These are phyloP conservation scores for Penicillium sp. DNA, from an alignment of 2,329 filamentous ascomycete genomes.

Conservation along the genomic window DNA sequence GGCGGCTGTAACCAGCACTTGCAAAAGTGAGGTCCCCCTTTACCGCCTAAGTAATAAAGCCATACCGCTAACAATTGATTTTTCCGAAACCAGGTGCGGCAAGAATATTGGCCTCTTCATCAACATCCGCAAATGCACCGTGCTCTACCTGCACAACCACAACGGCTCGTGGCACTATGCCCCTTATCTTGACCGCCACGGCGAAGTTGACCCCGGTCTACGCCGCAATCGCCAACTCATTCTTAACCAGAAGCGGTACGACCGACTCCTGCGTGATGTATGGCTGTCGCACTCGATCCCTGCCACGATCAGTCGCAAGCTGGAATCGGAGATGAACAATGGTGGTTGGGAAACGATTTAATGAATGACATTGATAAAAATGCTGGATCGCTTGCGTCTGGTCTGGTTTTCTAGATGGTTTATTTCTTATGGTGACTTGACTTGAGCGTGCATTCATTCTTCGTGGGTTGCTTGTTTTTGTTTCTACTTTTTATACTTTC, in stretches of 20 bases:
- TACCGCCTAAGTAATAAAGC: neutral
- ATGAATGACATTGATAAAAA: constrained; percentile 19
- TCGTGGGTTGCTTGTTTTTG: constrained; percentile 1
- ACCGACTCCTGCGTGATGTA: constrained; percentile 78
- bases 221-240: constrained; percentile 86
- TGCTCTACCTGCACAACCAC: constrained; percentile 79
- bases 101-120: constrained; percentile 90
- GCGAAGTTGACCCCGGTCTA: constrained; percentile 90
- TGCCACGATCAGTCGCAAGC: constrained; percentile 81
- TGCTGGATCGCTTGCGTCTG: neutral
- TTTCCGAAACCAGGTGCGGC: constrained; percentile 66
- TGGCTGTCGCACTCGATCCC: constrained; percentile 88
- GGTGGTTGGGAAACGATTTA: constrained; percentile 84
- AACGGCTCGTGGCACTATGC: constrained; percentile 84
- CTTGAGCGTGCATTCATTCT: neutral
- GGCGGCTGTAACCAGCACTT: constrained; percentile 93
- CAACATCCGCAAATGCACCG: constrained; percentile 93
- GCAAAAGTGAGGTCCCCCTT: constrained; percentile 63
- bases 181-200: constrained; percentile 93
- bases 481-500: neutral
- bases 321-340: constrained; percentile 95
- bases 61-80: constrained; percentile 16
- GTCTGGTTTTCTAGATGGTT: constrained; percentile 6
- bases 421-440: neutral
- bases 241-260: constrained; percentile 91